Evolutionary conservation across 495 filamentous ascomycete genomes (phyloP).

Genomic region (Symbiotaphrina buchneri): DNA sequence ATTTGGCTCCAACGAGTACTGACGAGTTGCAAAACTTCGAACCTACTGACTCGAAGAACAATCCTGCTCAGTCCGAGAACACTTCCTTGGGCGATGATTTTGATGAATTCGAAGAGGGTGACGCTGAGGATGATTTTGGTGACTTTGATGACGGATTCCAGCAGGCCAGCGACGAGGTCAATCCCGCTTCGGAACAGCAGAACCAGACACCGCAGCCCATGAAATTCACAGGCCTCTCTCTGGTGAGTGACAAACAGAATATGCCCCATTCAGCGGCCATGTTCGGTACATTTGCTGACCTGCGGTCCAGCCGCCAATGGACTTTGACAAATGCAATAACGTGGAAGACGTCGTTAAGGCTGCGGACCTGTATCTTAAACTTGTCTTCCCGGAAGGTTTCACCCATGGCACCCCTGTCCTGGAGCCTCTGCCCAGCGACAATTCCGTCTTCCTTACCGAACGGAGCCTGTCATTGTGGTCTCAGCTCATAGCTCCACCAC

Average conservation of each 20-base stretch:
- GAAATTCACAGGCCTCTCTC: conserved; percentile 9
- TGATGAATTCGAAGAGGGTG: conserved; percentile 85
- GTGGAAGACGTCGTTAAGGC: no score
- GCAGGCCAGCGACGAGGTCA: conserved; percentile 28
- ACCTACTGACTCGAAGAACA: no score
- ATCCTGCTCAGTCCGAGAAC: no score
- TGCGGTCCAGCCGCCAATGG: no score
- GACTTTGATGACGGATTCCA: conserved; percentile 83
- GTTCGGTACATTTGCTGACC: no score
- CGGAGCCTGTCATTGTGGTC: conserved; percentile 74
- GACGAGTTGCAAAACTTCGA: no score
- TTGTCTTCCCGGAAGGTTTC: conserved; percentile 28
- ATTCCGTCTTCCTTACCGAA: conserved; percentile 42
- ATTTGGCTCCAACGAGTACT: no score
- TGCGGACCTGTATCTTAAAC: no score
- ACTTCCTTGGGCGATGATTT: conserved; percentile 81
- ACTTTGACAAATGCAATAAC: no score
- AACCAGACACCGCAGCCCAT: conserved; percentile 16
- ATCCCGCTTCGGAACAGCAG: no score
- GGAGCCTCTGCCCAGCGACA: not conserved
- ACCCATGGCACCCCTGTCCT: conserved; percentile 24
- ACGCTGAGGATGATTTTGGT: conserved; percentile 55
- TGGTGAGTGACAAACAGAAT: conserved; percentile 8
- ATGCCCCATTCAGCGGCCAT: not conserved
- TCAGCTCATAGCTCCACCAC: conserved; percentile 83